phyloP scores from a whole-genome alignment of 2,329 filamentous ascomycete genomes.

The Camptophora hylomeconis region DNA sequence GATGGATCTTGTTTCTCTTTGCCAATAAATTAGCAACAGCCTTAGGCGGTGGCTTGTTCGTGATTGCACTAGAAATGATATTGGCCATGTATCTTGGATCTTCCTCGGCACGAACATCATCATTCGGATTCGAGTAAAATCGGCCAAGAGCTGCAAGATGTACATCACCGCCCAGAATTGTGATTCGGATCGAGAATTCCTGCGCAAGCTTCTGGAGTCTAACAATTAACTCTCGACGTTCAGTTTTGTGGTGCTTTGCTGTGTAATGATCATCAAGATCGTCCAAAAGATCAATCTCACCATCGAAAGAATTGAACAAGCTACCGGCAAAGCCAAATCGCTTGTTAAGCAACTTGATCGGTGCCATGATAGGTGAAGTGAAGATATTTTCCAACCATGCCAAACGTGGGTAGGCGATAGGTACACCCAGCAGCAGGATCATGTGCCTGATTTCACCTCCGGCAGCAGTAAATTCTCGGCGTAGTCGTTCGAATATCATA shows the following conservation, averaged over 20 bases:
- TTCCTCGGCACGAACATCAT: slow-evolving; percentile 41
- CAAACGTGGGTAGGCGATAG: slow-evolving; percentile 59
- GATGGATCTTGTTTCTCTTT: slow-evolving; percentile 52
- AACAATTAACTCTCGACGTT: slow-evolving; percentile 62
- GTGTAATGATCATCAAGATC: slow-evolving; percentile 68
- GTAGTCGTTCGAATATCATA: slow-evolving; percentile 44
- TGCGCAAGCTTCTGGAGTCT: slow-evolving; percentile 47
- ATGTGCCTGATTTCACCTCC: slow-evolving; percentile 49
- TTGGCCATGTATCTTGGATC: slow-evolving; percentile 54
- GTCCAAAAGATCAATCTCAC: slow-evolving; percentile 52
- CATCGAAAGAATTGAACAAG: slow-evolving; percentile 89
- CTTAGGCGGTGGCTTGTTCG: slow-evolving; percentile 53
- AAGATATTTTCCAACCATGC: slow-evolving; percentile 97
- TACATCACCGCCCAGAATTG: slow-evolving; percentile 52
- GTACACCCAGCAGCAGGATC: slow-evolving; percentile 53
- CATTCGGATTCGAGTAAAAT: slow-evolving; percentile 49
- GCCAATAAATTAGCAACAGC: slow-evolving; percentile 53
- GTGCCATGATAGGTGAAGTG: slow-evolving; percentile 71
- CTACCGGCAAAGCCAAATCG: slow-evolving; percentile 75
- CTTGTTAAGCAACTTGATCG: slow-evolving; percentile 79
- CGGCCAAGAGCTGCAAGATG: slow-evolving; percentile 50
- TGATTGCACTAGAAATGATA: slow-evolving; percentile 51
- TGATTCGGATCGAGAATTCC: slow-evolving; percentile 42
- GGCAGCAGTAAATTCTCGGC: slow-evolving; percentile 36
- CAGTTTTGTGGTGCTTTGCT: slow-evolving; percentile 76